Percentiles rank a stretch among this genome's conserved stretches.
phyloP scores from a whole-genome alignment of 176 grass and related monocot species.

The Musa acuminata region DNA sequence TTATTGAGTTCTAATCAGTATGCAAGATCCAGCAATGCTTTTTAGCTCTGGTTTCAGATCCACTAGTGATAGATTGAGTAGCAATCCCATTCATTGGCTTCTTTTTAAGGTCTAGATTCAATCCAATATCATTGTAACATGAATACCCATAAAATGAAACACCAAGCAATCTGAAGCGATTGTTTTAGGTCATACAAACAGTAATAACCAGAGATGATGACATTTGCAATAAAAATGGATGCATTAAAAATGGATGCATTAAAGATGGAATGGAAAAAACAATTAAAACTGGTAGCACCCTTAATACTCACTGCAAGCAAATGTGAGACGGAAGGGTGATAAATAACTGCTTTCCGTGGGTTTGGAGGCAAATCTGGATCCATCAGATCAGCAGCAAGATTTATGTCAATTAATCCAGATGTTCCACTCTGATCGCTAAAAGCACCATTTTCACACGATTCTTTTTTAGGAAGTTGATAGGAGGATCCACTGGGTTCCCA shows the following conservation, averaged over 20 bases:
- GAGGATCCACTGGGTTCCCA: slow-evolving; percentile 84
- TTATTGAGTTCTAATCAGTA: no score
- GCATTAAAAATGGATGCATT: background rate
- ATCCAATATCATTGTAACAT: no score
- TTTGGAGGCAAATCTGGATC: slow-evolving; percentile 85
- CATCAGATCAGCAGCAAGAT: slow-evolving; percentile 75
- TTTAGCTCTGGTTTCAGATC: no score
- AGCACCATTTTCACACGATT: slow-evolving; percentile 85
- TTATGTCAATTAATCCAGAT: slow-evolving; percentile 90
- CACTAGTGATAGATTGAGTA: no score
- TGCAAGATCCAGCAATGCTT: no score
- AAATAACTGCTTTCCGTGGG: slow-evolving; percentile 88
- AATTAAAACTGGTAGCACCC: background rate
- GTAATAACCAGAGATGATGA: no score
- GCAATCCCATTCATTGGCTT: no score
- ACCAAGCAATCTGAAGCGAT: no score
- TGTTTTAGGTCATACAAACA: no score
- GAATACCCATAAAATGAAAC: no score
- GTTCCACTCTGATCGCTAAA: slow-evolving; percentile 72
- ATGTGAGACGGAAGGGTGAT: slow-evolving; percentile 70
- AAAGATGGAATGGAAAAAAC: background rate
- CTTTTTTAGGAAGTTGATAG: slow-evolving; percentile 61
- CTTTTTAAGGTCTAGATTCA: no score
- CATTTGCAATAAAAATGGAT: no score
- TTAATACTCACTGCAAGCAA: slow-evolving; percentile 63